These are phyloP conservation scores for Ascobolus immersus DNA, from an alignment of 495 filamentous ascomycete species.

Conservation along the genomic window DNA sequence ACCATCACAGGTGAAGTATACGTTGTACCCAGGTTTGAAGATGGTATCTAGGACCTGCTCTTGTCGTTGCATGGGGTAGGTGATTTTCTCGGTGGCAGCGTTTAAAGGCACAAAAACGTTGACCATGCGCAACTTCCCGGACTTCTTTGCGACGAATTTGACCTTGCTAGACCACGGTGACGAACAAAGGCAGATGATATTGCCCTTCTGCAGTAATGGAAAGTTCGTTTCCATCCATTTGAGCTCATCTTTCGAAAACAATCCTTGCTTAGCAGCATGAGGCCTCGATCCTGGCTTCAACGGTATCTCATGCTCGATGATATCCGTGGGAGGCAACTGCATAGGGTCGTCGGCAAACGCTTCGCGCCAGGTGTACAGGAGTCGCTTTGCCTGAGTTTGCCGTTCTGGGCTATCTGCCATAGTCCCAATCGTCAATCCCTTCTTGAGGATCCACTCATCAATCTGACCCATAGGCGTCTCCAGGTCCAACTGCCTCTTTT, in stretches of 20 bases:
- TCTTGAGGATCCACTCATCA: too few relatives aligned
- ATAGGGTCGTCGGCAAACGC: background rate
- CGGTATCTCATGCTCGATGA: conserved; percentile 1
- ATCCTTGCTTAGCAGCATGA: background rate
- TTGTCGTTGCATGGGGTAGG: background rate
- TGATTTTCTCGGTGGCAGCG: background rate
- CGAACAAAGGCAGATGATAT: background rate
- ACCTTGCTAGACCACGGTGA: background rate
- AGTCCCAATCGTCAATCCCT: too few relatives aligned
- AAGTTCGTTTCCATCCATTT: conserved; percentile 1
- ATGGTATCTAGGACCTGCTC: conserved; percentile 2
- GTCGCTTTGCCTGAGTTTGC: background rate
- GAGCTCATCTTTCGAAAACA: background rate
- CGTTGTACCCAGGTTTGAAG: background rate
- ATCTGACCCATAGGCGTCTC: too few relatives aligned
- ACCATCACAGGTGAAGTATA: background rate
- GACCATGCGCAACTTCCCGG: background rate
- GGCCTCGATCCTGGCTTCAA: background rate
- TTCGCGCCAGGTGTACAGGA: background rate
- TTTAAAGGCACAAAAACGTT: conserved; percentile 1
- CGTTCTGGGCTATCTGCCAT: too few relatives aligned
- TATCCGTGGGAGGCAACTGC: background rate
- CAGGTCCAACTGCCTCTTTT: too few relatives aligned
- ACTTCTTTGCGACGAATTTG: background rate
- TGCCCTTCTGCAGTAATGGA: background rate